phyloP scores from a whole-genome alignment of 768 basidiomycete genomes.

The Naganishia vaughanmartiniae region DNA sequence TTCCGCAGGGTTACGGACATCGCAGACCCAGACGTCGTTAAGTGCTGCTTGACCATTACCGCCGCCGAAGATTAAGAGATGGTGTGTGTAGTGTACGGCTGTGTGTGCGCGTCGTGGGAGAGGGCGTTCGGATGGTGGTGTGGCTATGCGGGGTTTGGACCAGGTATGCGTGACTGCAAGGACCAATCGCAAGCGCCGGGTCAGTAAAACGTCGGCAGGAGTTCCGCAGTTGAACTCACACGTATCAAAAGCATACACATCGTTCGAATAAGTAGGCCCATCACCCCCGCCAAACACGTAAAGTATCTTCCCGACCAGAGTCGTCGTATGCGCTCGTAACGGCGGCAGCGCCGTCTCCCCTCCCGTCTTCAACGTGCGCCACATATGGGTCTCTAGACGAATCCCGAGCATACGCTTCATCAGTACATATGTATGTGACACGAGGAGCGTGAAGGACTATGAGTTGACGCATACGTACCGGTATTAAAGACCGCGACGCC shows the following conservation, averaged over 20 bases:
- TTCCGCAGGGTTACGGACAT: constrained; percentile 58
- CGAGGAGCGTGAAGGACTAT: constrained; percentile 17
- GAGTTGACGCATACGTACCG: constrained; percentile 55
- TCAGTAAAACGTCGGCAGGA: neutral
- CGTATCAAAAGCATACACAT: constrained; percentile 79
- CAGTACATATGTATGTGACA: neutral
- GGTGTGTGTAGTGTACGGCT: constrained; percentile 67
- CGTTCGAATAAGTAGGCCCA: constrained; percentile 75
- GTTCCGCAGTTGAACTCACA: constrained; percentile 48
- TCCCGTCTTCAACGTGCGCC: constrained; percentile 71
- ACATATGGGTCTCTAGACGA: constrained; percentile 75
- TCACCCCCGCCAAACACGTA: constrained; percentile 85
- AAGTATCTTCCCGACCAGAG: constrained; percentile 68
- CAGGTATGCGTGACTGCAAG: constrained; percentile 46
- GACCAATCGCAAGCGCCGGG: neutral
- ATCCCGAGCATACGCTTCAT: neutral
- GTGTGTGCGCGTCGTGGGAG: constrained; percentile 83
- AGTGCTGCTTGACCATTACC: constrained; percentile 87
- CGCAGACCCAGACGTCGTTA: constrained; percentile 84
- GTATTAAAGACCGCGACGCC: constrained; percentile 84
- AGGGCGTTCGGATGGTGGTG: constrained; percentile 46
- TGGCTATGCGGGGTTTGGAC: constrained; percentile 44
- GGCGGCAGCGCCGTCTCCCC: constrained; percentile 75
- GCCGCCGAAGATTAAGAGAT: constrained; percentile 87
- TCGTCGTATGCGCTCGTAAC: constrained; percentile 82